phyloP scores from a whole-genome alignment of 306 rosid genomes.

The Myrica gale region DNA sequence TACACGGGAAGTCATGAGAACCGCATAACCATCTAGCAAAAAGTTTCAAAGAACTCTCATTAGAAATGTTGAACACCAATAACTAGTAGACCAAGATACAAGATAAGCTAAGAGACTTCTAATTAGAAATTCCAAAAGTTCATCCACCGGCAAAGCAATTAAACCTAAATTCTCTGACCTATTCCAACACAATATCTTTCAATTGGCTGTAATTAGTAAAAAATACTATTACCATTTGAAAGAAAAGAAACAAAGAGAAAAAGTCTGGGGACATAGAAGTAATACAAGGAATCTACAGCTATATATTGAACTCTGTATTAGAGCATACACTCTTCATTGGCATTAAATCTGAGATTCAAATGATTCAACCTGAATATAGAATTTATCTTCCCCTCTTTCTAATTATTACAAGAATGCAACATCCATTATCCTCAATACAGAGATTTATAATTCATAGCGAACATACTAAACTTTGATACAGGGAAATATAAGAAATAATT shows the following conservation, averaged over 20 bases:
- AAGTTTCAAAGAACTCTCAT: background rate
- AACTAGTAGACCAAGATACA: conserved; percentile 14
- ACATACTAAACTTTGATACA: background rate
- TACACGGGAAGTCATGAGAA: background rate
- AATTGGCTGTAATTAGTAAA: background rate
- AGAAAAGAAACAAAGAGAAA: background rate
- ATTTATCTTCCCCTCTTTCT: background rate
- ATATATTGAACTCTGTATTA: background rate
- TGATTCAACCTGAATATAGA: background rate
- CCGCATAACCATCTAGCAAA: background rate
- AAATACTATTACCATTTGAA: background rate
- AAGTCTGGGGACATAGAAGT: background rate
- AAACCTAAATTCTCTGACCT: background rate
- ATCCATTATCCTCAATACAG: background rate
- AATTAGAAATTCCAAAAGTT: background rate
- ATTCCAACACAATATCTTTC: background rate
- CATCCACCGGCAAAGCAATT: background rate
- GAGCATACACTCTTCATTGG: background rate
- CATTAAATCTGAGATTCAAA: background rate
- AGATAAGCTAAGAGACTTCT: conserved; percentile 10
- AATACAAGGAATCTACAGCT: background rate
- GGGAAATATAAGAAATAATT: background rate
- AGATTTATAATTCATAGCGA: background rate
- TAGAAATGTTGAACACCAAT: background rate
- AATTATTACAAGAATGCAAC: background rate